Base-by-base conservation (phyloP, 768 basidiomycete genomes). In the Sarcodon sp. region DNA sequence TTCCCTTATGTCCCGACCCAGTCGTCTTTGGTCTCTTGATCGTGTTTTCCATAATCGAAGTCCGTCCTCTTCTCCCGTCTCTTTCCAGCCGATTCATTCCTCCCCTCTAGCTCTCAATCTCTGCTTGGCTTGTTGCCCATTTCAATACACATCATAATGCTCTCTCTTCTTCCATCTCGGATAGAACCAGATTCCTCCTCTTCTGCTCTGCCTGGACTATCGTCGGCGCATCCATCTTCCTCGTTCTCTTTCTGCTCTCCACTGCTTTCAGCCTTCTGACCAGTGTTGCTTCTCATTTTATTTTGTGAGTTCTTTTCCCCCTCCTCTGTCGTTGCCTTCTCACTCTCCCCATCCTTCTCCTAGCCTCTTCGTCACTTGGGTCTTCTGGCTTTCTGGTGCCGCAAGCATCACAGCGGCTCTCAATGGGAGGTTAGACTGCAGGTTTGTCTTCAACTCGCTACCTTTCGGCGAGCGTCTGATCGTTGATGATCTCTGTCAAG, bases 131-230 rank as follows among this genome's bases (percentile, higher is more conserved):
- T 39, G 72, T 74, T 7, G 66, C 79, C 11, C 69, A 66, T 39
- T 89, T 76, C 67, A 77, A 80, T 60, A 48, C 61, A 31, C 66
- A 71, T 52, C 68, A 76, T 62, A 70, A 83, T 66, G 75, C 66
- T 58, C 66, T 65, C 46, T 72, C 59, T 50, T 50, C 53, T 9
- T 59, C 67, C 33, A 72, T 79, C 53, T 76, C 76, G 39, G 76
- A 81, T 56, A 75, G 82, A 43, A 76, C 82, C 1, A 71, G 75
- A 34, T 87, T 77, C 66, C 65, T 79, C 37, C 68, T 85, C 33
- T 88, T 89, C 68, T 57, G 70, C n/a, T 81, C 81, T 9, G 68
- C 69, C 56, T 88, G 85, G 85, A 87, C 83, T 0, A 61, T 82
- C 9, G 55, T 79, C 45, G 65, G 80, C 35, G 70, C 74, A 36